Evolutionary conservation across 495 filamentous ascomycete species (phyloP), one percentile per base, ranked within the genome.

Genomic region (Podospora pseudoanserina): DNA sequence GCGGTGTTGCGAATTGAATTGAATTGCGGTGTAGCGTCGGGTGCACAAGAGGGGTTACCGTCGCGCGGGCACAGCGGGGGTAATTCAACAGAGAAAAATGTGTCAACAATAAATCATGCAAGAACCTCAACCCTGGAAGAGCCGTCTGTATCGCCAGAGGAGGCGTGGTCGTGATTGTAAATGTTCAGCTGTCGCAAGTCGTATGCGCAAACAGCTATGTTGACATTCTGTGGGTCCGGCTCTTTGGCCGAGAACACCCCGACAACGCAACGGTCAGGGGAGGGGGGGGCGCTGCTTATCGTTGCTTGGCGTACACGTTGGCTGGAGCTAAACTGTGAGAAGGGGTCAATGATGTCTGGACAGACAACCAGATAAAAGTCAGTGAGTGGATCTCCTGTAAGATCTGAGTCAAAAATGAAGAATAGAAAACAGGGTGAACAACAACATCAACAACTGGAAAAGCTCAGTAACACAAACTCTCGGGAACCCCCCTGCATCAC

Each of bases 381-480:
- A 1, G 39, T 13, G 39, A 16, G 39, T 49, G 39, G 11, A 49
- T 49, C 1, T 49, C 13, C 2, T 49, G 39, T 3, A 11, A 13
- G 5, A 49, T 3, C 1, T 13, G 9, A 6, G 9, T 0, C 30
- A 49, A 49, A 49, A 49, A 49, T 49, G 13, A 49, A 13, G 1
- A 49, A 49, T 11, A 49, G 15, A 13, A 49, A 16, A 49, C 39
- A 49, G 2, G 34, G 3, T 39, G 11, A 39, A 39, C 34, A 49
- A 32, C 7, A 7, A 32, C 30, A 32, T 5, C 7, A 32, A 32
- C 30, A 18, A 56, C 54, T 56, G 5, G 54, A 15, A 56, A 20
- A 58, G 55, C n/a, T 58, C 55, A 58, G 23, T 11, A 58, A 26
- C 55, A 58, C 55, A 58, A 58, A 19, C n/a, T 3, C 55, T 58